Percentiles rank a stretch among this genome's conserved stretches.
Conservation (phyloP, 257 asterid genomes). For the Eustoma russellianum region DNA sequence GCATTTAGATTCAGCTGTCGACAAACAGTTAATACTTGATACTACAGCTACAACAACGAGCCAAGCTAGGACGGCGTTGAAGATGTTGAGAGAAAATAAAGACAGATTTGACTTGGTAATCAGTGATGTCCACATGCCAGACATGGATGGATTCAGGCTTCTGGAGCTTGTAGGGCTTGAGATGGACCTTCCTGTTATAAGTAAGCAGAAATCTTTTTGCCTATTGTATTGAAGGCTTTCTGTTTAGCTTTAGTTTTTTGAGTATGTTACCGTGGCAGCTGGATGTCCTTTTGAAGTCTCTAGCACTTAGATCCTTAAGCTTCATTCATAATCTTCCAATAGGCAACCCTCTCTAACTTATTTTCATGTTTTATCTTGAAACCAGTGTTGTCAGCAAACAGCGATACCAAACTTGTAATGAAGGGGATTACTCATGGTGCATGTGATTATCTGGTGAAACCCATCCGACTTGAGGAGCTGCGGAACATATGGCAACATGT, state of each 20-base stretch:
- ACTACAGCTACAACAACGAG: slow-evolving; percentile 52
- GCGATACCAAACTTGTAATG: slow-evolving; percentile 67
- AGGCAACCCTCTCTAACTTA: too few relatives aligned
- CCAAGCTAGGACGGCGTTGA: slow-evolving; percentile 61
- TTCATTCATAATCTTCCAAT: too few relatives aligned
- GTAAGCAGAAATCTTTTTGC: slow-evolving; percentile 25
- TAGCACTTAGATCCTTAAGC: too few relatives aligned
- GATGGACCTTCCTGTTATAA: slow-evolving; percentile 85
- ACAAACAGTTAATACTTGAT: neutral
- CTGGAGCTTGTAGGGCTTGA: slow-evolving; percentile 83
- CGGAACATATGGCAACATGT: slow-evolving; percentile 90
- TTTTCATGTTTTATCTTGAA: too few relatives aligned
- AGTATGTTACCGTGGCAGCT: too few relatives aligned
- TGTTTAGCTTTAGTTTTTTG: too few relatives aligned
- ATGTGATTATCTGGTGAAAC: slow-evolving; percentile 86
- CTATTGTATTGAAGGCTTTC: too few relatives aligned
- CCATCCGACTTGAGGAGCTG: slow-evolving; percentile 68
- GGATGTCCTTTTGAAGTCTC: too few relatives aligned
- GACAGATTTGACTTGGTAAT: slow-evolving; percentile 70
- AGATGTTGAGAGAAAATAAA: slow-evolving; percentile 60
- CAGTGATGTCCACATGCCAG: slow-evolving; percentile 91
- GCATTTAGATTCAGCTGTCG: too few relatives aligned
- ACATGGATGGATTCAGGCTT: slow-evolving; percentile 89
- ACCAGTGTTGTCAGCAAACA: slow-evolving; percentile 76
- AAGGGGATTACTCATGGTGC: slow-evolving; percentile 86